Evolutionary conservation across 148 eudicot species (phyloP), one percentile per base, ranked within the genome.

Genomic region (Dianthus caryophyllus): DNA sequence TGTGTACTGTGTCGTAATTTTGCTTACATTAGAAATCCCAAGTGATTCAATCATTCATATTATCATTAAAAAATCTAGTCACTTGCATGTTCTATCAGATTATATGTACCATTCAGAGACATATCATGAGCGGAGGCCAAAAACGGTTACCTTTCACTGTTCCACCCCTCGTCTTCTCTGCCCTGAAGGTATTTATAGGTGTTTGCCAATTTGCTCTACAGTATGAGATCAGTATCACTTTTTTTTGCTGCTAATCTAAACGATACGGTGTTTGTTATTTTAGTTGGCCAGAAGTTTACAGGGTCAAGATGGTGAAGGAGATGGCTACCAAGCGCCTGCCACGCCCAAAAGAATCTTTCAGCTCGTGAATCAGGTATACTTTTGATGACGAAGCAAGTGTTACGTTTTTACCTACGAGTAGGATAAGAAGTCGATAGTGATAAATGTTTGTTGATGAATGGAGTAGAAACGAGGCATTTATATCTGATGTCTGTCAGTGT

Each of bases 301-400:
- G 76, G 79, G 81, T 77, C 97, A 88, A 75, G 96, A 95, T 77
- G 96, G 93, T 79, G 97, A 88, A 73, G 76, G 81, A 44, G 86
- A 67, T 68, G 93, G 99, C 41, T 91, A 87, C 80, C 91, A 95
- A 79, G 81, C 83, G 30, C 90, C 91, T 66, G 96, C 94, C 51
- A 90, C 97, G 18, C 99, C 99, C 18, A 90, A 82, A 79, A 87
- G 85, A 73, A 81, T 95, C 51, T 95, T 95, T 76, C 96, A 85
- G 83, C 83, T 95, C 48, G 76, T 87, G 69, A 90, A 83, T 83
- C 82, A 88, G 93, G 99, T 87, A 80, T 43, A 61, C 44, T 64
- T 65, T 18, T 50, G 26, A n/a, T 49, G 53, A 49, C 18, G 50
- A 49, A 17, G 21, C 17, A 17, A 49, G 6, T 49, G 53, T 49